Evolutionary conservation across 2,329 filamentous ascomycete genomes (phyloP), one percentile per base, ranked within the genome.

Genomic region (Aureobasidium pullulans): DNA sequence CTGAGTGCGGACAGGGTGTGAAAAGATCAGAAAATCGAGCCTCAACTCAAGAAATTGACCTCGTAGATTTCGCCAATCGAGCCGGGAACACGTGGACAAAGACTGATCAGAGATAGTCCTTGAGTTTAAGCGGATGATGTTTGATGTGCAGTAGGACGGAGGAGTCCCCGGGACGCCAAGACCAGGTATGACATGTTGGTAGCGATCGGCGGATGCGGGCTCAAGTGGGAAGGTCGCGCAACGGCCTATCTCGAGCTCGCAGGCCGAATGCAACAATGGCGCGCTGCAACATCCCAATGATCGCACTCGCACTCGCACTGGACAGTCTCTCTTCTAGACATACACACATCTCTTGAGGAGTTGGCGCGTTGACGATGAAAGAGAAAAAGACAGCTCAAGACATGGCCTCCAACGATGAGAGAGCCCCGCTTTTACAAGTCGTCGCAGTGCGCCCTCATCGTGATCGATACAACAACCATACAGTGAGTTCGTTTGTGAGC

Each of bases 391-490:
- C 47, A 39, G 57, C 50, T 32, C 69, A 9, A 39, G 23, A 60
- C 63, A 78, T 77, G 76, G 67, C 74, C 67, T 67, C 72, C 36
- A 71, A 76, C 70, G 86, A 90, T 75, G 77, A 76, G 52, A 40
- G 13, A 60, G 88, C 85, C 53, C 87, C 87, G 60, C 79, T 90
- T 66, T 80, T 90, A 62, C 79, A 84, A 66, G 84, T 81, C 54
- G 82, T 89, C 61, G 79, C 69, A 16, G 76, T 86, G 65, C 77
- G 77, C 32, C 60, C 60, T 11, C 61, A 58, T 19, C 59, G 61
- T 23, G 69, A 71, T 59, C 71, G 73, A 48, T 76, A 76, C 60
- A 70, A 71, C 6, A 84, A 87, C 65, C 77, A 81, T 64, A 81
- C 79, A 31, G 62, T 63, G 42, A 59, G 62, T 48, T 36, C n/a